Evolutionary conservation across 768 basidiomycete genomes (phyloP), one percentile per base, ranked within the genome.

Genomic region (Mycena floridula): DNA sequence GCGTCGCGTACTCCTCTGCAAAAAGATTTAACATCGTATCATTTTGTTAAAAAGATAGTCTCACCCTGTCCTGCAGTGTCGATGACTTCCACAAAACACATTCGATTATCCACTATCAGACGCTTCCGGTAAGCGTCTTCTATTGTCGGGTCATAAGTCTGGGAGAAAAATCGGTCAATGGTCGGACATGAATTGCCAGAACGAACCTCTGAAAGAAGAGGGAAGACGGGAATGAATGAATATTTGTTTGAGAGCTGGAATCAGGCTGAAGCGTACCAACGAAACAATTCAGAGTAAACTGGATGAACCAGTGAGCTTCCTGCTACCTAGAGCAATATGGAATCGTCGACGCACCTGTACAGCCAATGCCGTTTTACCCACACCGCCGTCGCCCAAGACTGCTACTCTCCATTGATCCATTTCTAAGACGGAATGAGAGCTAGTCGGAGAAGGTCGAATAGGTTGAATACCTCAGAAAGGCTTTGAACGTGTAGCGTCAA

Each of bases 111-210:
- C 51, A 96, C 91, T 45, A 93, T 82, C 55, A 93, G 77, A 62
- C 93, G 91, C 64, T 94, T 95, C 57, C 93, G 79, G 68, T 97
- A 96, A 50, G 92, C 92, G 63, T 96, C 93, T 69, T 97, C 93
- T 79, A 97, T 97, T 55, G 93, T 97, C 46, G 93, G 93, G 70
- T 97, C 93, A 65, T 97, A 97, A 42, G 91, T 91, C 90, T 95
- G 52, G 45, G 30, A 3, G 22, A 51, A n/a, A n/a, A n/a, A n/a
- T n/a, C n/a, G 42, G 37, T 58, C 49, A 47, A 43, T 42, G 37
- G 45, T 23, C 43, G 42, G 40, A 35, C 22, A 41, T 40, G 38
- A 42, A 40, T 42, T 23, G 21, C 41, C 43, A 32, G 36, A 28
- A 55, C 70, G 40, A 46, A 84, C 85, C 71, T 86, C 83, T 86